A percentile compares a stretch with the other conserved stretches of the same genome.
Conservation (phyloP, 768 basidiomycete genomes). For the Kwoniella sp. region DNA sequence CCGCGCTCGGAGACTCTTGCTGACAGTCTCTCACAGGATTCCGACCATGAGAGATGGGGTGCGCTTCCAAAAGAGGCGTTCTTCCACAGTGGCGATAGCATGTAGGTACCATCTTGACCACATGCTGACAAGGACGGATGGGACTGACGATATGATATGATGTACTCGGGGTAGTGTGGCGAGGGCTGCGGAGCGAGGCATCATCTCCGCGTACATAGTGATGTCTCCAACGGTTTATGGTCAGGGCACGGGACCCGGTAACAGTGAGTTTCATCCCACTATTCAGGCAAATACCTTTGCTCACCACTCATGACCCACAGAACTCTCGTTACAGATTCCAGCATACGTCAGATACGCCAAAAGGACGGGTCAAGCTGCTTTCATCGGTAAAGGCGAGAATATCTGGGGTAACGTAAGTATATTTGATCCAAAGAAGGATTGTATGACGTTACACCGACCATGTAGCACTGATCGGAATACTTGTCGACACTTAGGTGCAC, state of each 20-base stretch:
- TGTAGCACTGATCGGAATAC: no score
- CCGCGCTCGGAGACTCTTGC: background rate
- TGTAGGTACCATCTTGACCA: no score
- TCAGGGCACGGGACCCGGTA: slow-evolving; percentile 23
- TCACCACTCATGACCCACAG: no score
- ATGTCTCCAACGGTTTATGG: slow-evolving; percentile 30
- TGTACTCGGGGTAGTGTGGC: slow-evolving; percentile 12
- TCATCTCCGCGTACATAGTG: slow-evolving; percentile 27
- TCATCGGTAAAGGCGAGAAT: slow-evolving; percentile 27
- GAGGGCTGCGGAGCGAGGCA: slow-evolving; percentile 21
- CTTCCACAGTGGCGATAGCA: slow-evolving; percentile 26
- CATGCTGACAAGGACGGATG: no score
- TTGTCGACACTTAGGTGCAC: slow-evolving; percentile 17
- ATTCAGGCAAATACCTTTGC: no score
- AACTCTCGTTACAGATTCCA: slow-evolving; percentile 26
- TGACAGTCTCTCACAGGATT: slow-evolving; percentile 11
- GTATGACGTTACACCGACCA: no score
- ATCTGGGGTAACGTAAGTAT: slow-evolving; percentile 28
- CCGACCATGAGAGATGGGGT: slow-evolving; percentile 24
- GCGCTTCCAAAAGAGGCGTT: slow-evolving; percentile 17
- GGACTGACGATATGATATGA: background rate
- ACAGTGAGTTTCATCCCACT: slow-evolving; percentile 19
- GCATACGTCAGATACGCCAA: slow-evolving; percentile 26
- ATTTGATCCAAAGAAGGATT: background rate
- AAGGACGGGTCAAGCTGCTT: slow-evolving; percentile 24